Evolutionary conservation across 2,329 filamentous ascomycete genomes (phyloP), one percentile per base, ranked within the genome.

Genomic region (Daldinia sp.): DNA sequence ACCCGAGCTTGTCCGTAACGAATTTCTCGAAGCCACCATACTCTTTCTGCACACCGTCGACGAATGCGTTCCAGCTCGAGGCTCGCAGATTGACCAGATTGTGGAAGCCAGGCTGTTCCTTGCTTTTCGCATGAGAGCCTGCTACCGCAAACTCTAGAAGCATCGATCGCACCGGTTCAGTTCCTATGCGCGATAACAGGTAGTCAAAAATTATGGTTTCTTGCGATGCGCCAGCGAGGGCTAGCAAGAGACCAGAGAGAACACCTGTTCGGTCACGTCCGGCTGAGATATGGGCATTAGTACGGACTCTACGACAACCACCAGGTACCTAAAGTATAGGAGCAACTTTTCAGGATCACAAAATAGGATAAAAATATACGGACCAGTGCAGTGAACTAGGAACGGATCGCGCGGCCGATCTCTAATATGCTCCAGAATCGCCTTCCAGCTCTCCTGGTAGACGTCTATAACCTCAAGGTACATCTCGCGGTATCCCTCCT

Each of bases 251-350:
- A 9, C 82, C 85, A 0, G 82, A 80, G 7, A 87, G 74, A 7
- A 88, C 80, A 7, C 86, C 86, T 0, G 86, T 89, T 26, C 86
- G 81, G 66, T 88, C 86, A 58, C 86, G 82, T 6, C 87, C 86
- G 26, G 85, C 86, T 87, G 60, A 28, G 39, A 53, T 1, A 18
- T 1, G 41, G 13, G 4, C 44, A 53, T 65, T 7, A 72, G 61
- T 28, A 26, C 35, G 7, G 53, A 18, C 26, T 35, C 37, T 15
- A 30, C 39, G 12, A 15, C 60, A 28, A 33, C 57, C 57, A 23
- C 23, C 23, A 15, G 12, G 35, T 28, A 6, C 44, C 60, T 23
- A 35, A 12, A 53, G 10, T 28, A 13, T 35, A 35, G 6, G 9
- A 50, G n/a, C 23, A 5, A 12, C 26, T 3, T 28, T 23, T 28